phyloP scores from a whole-genome alignment of 2,329 filamentous ascomycete species.

The Phialocephala subalpina region DNA sequence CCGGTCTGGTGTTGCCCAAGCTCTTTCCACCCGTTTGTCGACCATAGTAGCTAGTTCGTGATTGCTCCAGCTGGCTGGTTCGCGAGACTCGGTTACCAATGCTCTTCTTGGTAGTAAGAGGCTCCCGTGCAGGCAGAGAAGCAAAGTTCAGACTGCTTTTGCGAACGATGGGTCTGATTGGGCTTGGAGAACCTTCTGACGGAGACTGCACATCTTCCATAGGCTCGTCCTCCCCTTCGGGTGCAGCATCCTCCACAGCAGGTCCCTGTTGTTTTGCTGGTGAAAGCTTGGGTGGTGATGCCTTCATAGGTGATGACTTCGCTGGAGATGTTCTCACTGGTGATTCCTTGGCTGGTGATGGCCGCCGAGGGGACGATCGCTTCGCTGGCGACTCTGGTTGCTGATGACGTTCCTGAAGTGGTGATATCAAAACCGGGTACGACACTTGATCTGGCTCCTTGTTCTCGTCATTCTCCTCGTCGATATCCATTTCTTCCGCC shows the following conservation, averaged over 20 bases:
- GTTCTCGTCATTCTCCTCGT: slow-evolving; percentile 7
- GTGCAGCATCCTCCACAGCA: not conserved
- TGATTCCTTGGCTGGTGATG: slow-evolving; percentile 19
- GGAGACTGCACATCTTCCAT: slow-evolving; percentile 63
- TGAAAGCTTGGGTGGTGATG: slow-evolving; percentile 12
- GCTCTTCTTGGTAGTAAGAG: slow-evolving; percentile 84
- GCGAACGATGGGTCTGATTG: slow-evolving; percentile 76
- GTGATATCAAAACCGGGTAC: slow-evolving; percentile 39
- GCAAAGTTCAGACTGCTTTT: slow-evolving; percentile 98
- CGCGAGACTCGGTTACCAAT: slow-evolving; percentile 76
- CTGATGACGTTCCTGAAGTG: slow-evolving; percentile 30
- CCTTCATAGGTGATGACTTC: slow-evolving; percentile 24
- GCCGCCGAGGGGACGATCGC: slow-evolving; percentile 32
- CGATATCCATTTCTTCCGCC: slow-evolving; percentile 15
- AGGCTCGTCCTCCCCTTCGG: slow-evolving; percentile 39
- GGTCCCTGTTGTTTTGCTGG: slow-evolving; percentile 6
- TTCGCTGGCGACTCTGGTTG: slow-evolving; percentile 34
- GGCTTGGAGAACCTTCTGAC: slow-evolving; percentile 71
- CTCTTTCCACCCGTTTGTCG: slow-evolving; percentile 78
- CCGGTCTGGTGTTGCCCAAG: slow-evolving; percentile 58
- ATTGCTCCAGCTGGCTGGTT: slow-evolving; percentile 79
- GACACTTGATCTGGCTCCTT: slow-evolving; percentile 23
- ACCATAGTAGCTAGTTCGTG: slow-evolving; percentile 77
- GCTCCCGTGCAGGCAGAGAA: slow-evolving; percentile 89
- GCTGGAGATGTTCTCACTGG: slow-evolving; percentile 11